These are phyloP conservation scores for Noccaea caerulescens DNA, from an alignment of 345 rosid species.

Conservation along the genomic window DNA sequence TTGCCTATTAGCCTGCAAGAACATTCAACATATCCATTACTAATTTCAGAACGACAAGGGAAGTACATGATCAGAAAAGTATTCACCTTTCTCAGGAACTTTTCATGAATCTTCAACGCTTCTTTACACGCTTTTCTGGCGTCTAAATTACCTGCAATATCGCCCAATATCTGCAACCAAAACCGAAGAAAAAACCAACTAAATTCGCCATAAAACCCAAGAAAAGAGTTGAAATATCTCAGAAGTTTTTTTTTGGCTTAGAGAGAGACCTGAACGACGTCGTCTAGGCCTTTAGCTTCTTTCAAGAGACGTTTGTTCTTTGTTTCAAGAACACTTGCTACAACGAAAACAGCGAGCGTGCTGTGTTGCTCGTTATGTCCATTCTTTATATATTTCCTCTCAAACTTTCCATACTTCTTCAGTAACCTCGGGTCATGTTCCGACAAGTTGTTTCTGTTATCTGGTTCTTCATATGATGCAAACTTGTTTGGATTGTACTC, in stretches of 20 bases:
- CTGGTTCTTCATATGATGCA: slow-evolving; percentile 56
- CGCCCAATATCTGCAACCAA: slow-evolving; percentile 67
- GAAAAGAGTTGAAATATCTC: not conserved
- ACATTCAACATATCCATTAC: slow-evolving; percentile 20
- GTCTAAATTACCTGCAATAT: slow-evolving; percentile 69
- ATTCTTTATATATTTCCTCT: slow-evolving; percentile 58
- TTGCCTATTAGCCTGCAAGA: slow-evolving; percentile 40
- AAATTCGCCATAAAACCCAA: not conserved
- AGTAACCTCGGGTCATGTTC: slow-evolving; percentile 51
- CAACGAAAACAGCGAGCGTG: slow-evolving; percentile 77
- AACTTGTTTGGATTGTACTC: slow-evolving; percentile 87
- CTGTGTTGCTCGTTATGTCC: slow-evolving; percentile 51
- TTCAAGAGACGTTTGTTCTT: slow-evolving; percentile 76
- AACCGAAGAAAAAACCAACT: not conserved
- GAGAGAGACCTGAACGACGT: slow-evolving; percentile 66
- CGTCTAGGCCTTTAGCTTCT: slow-evolving; percentile 90
- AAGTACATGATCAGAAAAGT: slow-evolving; percentile 1
- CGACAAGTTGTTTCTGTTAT: slow-evolving; percentile 30
- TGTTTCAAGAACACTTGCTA: slow-evolving; percentile 86
- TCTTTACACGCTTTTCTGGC: slow-evolving; percentile 80
- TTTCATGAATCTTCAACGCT: slow-evolving; percentile 84
- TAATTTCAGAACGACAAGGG: not conserved
- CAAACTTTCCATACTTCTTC: slow-evolving; percentile 81
- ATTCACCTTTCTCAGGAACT: slow-evolving; percentile 67
- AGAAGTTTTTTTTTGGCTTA: not conserved